Conservation (phyloP, 2,329 filamentous ascomycete genomes). For the Trichoderma breve region DNA sequence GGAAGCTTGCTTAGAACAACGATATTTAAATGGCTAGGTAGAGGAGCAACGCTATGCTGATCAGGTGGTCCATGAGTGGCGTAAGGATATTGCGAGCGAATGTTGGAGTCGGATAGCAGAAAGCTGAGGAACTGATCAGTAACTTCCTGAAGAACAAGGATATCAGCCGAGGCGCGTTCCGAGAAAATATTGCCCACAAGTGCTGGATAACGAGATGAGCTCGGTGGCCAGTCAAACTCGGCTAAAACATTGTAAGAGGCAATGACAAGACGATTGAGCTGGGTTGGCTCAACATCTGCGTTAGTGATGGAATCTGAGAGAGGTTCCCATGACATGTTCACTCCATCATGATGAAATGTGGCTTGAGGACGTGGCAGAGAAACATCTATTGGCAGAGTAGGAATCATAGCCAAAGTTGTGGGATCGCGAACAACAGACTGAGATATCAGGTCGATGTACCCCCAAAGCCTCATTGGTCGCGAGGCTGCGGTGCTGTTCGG, state of each 20-base stretch:
- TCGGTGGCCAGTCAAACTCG: constrained; percentile 49
- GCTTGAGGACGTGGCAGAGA: neutral
- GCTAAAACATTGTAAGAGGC: constrained; percentile 55
- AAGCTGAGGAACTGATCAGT: constrained; percentile 61
- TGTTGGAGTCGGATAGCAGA: constrained; percentile 46
- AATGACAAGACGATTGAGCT: constrained; percentile 33
- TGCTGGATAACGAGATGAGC: constrained; percentile 40
- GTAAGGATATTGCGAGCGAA: constrained; percentile 53
- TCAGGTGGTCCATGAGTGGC: constrained; percentile 56
- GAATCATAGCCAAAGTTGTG: neutral
- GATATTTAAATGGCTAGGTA: constrained; percentile 60
- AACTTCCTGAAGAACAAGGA: constrained; percentile 60
- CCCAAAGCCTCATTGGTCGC: constrained; percentile 58
- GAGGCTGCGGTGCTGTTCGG: constrained; percentile 29
- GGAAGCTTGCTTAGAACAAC: constrained; percentile 56
- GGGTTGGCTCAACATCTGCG: neutral
- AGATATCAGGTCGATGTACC: constrained; percentile 41
- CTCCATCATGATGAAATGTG: neutral
- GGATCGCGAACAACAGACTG: neutral
- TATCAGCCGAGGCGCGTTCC: constrained; percentile 42
- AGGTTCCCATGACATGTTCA: neutral
- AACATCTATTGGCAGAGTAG: neutral
- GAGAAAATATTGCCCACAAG: constrained; percentile 46
- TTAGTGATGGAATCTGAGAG: neutral
- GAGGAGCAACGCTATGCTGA: constrained; percentile 50